Evolutionary conservation across 2,329 filamentous ascomycete species (phyloP), one percentile per base, ranked within the genome.

Genomic region (Aureobasidium mangrovei): DNA sequence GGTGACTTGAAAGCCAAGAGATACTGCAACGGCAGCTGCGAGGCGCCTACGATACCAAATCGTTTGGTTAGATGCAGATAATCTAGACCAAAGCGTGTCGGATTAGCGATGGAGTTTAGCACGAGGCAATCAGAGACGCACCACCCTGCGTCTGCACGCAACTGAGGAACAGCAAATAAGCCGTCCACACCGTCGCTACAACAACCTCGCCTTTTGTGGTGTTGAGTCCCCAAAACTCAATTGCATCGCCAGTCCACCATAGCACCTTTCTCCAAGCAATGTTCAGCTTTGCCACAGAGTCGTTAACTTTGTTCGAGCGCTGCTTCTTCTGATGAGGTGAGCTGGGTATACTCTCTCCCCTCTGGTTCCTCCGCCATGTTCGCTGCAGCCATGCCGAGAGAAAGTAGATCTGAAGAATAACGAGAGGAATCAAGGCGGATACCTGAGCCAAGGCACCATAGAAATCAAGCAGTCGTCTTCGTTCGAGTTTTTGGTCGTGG

Each of bases 1-100:
- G 73, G 68, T 6, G 75, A 72, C 52, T 75, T 74, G 54, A 77
- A 69, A 12, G 76, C 69, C 56, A 84, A 73, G 5, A 83, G 70
- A 55, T 82, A 80, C 53, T 83, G 80, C 2, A 83, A 64, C 1
- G 81, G 81, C 1, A 81, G 64, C 60, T 84, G 81, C 7, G 80
- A 82, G 4, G 80, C 72, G 26, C 72, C 79, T 47, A 83, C 72
- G 44, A 80, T 78, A 18, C 77, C 81, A 52, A 84, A 73, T 4
- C 80, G 75, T 67, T 82, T 83, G 27, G 81, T 83, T 27, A 84
- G 67, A 64, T 84, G 81, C 31, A 83, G 70, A 55, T 83, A 84
- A 64, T 84, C 81, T 82, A 18, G 18, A 18, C 18, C 18, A 18
- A 18, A 18, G 18, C 18, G 18, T 18, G 59, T 4, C n/a, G 6